Evolutionary conservation across 495 filamentous ascomycete species (phyloP).

Genomic region (Tuber melanosporum): DNA sequence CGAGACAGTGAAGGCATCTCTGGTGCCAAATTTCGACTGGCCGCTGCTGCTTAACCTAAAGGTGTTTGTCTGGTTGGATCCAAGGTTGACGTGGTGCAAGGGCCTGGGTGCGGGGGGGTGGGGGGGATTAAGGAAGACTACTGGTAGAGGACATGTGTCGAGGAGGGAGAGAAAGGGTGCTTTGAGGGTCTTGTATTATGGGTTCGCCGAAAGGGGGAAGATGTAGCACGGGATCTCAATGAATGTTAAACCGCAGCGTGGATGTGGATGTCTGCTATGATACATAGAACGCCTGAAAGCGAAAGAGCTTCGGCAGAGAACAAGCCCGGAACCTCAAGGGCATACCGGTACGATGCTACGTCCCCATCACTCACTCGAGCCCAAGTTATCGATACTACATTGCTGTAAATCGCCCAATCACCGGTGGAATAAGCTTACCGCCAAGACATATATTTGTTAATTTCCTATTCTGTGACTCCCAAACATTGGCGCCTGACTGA

Average conservation of each 20-base stretch:
- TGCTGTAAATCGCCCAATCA: not conserved
- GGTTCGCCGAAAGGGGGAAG: not conserved
- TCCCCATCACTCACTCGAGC: not conserved
- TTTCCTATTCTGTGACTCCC: not conserved
- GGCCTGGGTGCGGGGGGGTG: not conserved
- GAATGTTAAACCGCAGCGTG: not conserved
- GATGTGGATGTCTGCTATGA: not conserved
- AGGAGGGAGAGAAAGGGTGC: not conserved
- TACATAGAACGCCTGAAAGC: not conserved
- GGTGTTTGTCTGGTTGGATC: not conserved
- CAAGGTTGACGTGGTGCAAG: not conserved
- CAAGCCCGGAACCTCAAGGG: not conserved
- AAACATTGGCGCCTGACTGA: not conserved
- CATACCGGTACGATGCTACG: not conserved
- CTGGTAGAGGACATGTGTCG: not conserved
- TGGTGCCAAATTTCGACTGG: slow-evolving; percentile 20
- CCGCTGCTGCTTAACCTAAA: not conserved
- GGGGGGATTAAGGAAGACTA: not conserved
- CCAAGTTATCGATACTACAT: not conserved
- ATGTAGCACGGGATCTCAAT: not conserved
- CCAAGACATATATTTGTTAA: not conserved
- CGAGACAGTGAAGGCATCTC: slow-evolving; percentile 38
- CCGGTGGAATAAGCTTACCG: not conserved
- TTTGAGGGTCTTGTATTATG: not conserved
- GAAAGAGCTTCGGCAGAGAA: not conserved